phyloP scores from a whole-genome alignment of 2,329 filamentous ascomycete species.

The Phyllosticta citribraziliensis region DNA sequence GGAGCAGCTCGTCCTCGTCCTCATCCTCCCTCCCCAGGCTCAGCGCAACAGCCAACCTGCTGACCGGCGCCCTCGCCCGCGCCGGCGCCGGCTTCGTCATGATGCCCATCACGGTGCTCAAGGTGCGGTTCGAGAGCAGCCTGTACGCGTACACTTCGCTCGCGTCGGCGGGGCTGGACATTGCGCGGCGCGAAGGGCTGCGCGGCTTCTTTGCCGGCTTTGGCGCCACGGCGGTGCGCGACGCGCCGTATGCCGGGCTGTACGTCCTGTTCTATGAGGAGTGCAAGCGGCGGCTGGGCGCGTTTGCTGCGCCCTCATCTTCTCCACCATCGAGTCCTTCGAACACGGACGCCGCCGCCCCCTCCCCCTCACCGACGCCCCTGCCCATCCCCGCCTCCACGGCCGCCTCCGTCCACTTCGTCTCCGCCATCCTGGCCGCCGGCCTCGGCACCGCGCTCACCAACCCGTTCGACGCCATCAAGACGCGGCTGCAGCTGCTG shows the following conservation, averaged over 20 bases:
- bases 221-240: constrained; percentile 82
- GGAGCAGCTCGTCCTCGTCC: constrained; percentile 13
- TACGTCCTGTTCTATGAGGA: constrained; percentile 94
- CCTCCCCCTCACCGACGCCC: not conserved
- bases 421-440: constrained; percentile 70
- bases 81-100: constrained; percentile 81
- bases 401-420: constrained; percentile 70
- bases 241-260: constrained; percentile 92
- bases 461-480: constrained; percentile 94
- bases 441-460: constrained; percentile 77
- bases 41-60: constrained; percentile 73
- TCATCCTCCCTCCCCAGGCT: constrained; percentile 67
- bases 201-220: constrained; percentile 89
- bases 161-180: constrained; percentile 61
- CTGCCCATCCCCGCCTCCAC: constrained; percentile 17
- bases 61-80: constrained; percentile 73
- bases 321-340: constrained; percentile 5
- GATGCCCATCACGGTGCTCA: constrained; percentile 94
- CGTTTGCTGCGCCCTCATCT: constrained; percentile 15
- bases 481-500: constrained; percentile 88
- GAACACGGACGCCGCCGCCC: constrained; percentile 19
- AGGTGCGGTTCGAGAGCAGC: constrained; percentile 88
- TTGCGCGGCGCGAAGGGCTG: constrained; percentile 60
- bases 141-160: constrained; percentile 77
- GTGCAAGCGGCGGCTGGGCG: constrained; percentile 54